phyloP scores from a whole-genome alignment of 805 yeast species.

The Candida silvicultrix region DNA sequence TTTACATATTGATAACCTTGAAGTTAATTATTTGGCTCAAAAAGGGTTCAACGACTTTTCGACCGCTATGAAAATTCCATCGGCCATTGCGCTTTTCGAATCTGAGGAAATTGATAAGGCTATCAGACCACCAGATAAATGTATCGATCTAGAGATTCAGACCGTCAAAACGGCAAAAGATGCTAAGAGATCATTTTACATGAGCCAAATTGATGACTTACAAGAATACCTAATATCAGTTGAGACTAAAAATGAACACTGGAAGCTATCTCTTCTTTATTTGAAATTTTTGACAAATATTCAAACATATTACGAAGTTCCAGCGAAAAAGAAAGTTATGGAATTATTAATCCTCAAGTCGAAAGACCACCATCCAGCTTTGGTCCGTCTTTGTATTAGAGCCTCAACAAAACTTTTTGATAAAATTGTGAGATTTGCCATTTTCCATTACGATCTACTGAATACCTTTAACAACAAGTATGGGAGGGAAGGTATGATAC shows the following conservation, averaged over 20 bases:
- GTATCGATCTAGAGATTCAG: conserved; percentile 49
- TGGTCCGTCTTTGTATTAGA: conserved; percentile 53
- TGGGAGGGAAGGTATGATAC: conserved; percentile 28
- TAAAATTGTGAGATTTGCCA: conserved; percentile 38
- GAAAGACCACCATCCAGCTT: conserved; percentile 59
- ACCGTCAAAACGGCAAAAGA: conserved; percentile 61
- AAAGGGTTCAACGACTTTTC: conserved; percentile 39
- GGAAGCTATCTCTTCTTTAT: conserved; percentile 50
- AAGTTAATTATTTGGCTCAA: conserved; percentile 50
- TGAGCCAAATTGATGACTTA: conserved; percentile 34
- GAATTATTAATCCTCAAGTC: conserved; percentile 40
- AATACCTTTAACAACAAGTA: conserved; percentile 34
- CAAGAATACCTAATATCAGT: conserved; percentile 30
- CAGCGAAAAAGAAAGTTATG: conserved; percentile 34
- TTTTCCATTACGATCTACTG: conserved; percentile 39
- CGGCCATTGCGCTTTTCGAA: conserved; percentile 48
- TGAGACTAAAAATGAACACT: conserved; percentile 32
- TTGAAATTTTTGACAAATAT: conserved; percentile 44
- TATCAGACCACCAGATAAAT: conserved; percentile 57
- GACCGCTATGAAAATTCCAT: conserved; percentile 40
- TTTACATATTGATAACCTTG: conserved; percentile 46
- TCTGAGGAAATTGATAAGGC: conserved; percentile 26
- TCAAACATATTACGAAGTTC: conserved; percentile 47
- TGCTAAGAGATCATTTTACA: conserved; percentile 40
- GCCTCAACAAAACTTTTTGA: conserved; percentile 50